Evolutionary conservation across 768 basidiomycete species (phyloP), one percentile per base, ranked within the genome.

Genomic region (Stropharia rugosoannulata): DNA sequence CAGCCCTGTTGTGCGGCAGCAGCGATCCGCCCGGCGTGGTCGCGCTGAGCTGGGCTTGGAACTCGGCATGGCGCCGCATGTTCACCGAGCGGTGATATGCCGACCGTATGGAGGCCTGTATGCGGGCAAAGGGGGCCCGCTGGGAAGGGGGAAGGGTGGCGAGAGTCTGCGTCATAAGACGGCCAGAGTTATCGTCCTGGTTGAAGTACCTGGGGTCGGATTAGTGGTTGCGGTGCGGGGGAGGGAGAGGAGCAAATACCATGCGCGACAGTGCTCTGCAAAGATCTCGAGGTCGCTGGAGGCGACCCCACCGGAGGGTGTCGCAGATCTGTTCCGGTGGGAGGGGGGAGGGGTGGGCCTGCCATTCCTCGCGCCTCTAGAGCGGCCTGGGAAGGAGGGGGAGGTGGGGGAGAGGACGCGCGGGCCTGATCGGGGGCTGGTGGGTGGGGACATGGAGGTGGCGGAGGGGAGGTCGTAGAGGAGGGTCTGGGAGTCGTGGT

Each of bases 31-130:
- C 92, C 3, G 90, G 86, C 53, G 84, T 79, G 5, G 88, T 94
- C 12, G 89, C 85, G 51, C 82, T 81, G 27, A 96, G 73, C 63
- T 93, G 87, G 29, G 93, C 94, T 67, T 84, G 89, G 69, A 93
- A 93, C 66, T 95, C 93, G 15, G 92, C 87, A 55, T 86, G 83
- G 49, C 87, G 79, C 36, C 92, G 80, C 37, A 84, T 81, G 59
- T 87, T 87, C 59, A 93, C 81, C 57, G 85, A 89, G 48, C 86
- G 84, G 69, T 96, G 94, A 65, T 87, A 95, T 43, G 86, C 86
- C 39, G 92, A 85, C 41, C 94, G 86, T 25, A 95, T 87, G 16
- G 89, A 89, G 1, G 93, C 88, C 68, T 96, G 94, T 16, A 95
- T 71, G 55, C 90, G 85, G 18, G 91, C 88, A 68, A 89, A 96